These are phyloP conservation scores for Bullera alba DNA, from an alignment of 768 basidiomycete species.

Conservation along the genomic window DNA sequence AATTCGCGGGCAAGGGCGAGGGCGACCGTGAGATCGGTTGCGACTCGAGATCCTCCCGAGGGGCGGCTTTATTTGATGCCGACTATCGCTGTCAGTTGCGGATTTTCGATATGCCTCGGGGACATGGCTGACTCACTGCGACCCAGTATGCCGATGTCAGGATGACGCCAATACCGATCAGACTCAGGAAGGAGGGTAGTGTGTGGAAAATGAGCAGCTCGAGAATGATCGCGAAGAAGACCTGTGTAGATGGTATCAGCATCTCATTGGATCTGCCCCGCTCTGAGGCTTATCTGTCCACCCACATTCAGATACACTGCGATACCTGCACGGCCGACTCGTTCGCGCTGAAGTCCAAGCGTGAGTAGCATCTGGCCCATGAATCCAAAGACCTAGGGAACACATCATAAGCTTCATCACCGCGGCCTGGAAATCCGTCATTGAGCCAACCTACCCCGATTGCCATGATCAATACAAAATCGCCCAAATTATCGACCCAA, in stretches of 20 bases:
- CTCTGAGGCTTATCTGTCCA: constrained; percentile 15
- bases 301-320: constrained; percentile 56
- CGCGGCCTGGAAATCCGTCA: background rate
- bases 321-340: constrained; percentile 59
- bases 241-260: constrained; percentile 42
- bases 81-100: background rate
- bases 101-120: background rate
- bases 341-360: constrained; percentile 60
- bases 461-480: constrained; percentile 25
- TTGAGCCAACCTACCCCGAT: constrained; percentile 38
- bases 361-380: constrained; percentile 53
- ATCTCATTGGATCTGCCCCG: background rate
- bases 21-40: constrained; percentile 22
- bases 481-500: constrained; percentile 5
- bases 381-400: constrained; percentile 46
- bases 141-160: constrained; percentile 59
- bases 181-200: constrained; percentile 56
- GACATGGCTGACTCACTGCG: constrained; percentile 50
- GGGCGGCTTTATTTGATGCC: background rate
- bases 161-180: constrained; percentile 62
- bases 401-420: constrained; percentile 1
- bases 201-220: constrained; percentile 62
- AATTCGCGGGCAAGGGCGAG: constrained; percentile 21
- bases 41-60: constrained; percentile 10
- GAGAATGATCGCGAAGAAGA: constrained; percentile 62